Conservation (phyloP, 371 early-diverging fungal genomes). For the Nematocida minor region DNA sequence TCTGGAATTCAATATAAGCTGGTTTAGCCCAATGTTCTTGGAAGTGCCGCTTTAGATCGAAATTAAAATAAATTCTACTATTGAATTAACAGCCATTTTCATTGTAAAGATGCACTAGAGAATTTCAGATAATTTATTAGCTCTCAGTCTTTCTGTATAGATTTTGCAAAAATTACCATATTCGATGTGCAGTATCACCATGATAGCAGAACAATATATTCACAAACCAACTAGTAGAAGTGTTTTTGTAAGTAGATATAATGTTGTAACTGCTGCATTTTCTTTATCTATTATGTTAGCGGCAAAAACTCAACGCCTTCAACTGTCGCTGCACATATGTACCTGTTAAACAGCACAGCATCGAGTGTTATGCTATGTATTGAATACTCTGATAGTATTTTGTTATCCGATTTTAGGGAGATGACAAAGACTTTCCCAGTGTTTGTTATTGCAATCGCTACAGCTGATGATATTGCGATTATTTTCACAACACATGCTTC, state of each 20-base stretch:
- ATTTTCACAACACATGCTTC: slow-evolving; percentile 2
- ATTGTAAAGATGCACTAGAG: too few relatives aligned
- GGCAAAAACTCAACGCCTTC: slow-evolving; percentile 20
- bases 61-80: too few relatives aligned
- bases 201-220: too few relatives aligned
- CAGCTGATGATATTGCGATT: not conserved
- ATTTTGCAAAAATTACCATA: too few relatives aligned
- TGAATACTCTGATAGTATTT: slow-evolving; percentile 2
- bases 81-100: too few relatives aligned
- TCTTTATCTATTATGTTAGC: not conserved
- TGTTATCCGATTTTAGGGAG: not conserved
- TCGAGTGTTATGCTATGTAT: not conserved
- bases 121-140: too few relatives aligned
- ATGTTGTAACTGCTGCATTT: not conserved
- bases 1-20: not conserved
- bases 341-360: not conserved
- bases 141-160: too few relatives aligned
- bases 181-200: too few relatives aligned
- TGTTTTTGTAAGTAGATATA: not conserved
- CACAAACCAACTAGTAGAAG: too few relatives aligned
- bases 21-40: too few relatives aligned
- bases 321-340: slow-evolving; percentile 30
- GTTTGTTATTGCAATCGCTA: not conserved
- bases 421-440: not conserved
- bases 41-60: too few relatives aligned